phyloP scores from a whole-genome alignment of 1,284 basidiomycete genomes.

The Leccinum holopus region DNA sequence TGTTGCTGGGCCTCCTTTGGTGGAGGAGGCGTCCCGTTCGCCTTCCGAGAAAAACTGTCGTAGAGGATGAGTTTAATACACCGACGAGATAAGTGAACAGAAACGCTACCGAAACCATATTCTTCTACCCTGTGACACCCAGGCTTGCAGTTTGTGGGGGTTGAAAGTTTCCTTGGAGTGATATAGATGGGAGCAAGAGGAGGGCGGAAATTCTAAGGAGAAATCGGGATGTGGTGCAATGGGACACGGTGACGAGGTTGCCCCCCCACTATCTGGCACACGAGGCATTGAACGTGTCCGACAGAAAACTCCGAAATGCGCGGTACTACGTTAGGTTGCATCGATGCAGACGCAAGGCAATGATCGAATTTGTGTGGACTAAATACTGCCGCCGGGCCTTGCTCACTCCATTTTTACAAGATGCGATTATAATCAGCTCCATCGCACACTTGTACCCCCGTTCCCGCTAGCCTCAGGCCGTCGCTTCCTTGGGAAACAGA shows the following conservation, averaged over 20 bases:
- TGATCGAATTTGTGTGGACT: too few relatives aligned
- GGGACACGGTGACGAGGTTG: not conserved
- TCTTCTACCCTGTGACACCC: not conserved
- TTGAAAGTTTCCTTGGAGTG: too few relatives aligned
- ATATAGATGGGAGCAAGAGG: not conserved
- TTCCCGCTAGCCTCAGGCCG: too few relatives aligned
- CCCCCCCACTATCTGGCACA: not conserved
- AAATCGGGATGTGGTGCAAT: not conserved
- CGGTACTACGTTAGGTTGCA: not conserved
- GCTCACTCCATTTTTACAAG: too few relatives aligned
- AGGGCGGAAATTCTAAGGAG: not conserved
- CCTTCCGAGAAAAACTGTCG: not conserved
- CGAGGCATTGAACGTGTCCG: not conserved
- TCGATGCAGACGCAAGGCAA: not conserved
- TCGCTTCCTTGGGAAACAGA: too few relatives aligned
- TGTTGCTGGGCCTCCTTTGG: too few relatives aligned
- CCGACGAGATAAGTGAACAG: not conserved
- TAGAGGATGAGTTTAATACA: not conserved
- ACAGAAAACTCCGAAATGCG: constrained; percentile 1
- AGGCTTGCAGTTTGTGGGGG: not conserved
- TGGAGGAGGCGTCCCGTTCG: not conserved
- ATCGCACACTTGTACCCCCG: too few relatives aligned
- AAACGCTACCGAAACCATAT: not conserved
- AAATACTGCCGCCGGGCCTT: too few relatives aligned
- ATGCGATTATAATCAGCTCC: too few relatives aligned